Evolutionary conservation across 2,329 filamentous ascomycete species (phyloP).

Genomic region (Cordyceps cateniannulata): DNA sequence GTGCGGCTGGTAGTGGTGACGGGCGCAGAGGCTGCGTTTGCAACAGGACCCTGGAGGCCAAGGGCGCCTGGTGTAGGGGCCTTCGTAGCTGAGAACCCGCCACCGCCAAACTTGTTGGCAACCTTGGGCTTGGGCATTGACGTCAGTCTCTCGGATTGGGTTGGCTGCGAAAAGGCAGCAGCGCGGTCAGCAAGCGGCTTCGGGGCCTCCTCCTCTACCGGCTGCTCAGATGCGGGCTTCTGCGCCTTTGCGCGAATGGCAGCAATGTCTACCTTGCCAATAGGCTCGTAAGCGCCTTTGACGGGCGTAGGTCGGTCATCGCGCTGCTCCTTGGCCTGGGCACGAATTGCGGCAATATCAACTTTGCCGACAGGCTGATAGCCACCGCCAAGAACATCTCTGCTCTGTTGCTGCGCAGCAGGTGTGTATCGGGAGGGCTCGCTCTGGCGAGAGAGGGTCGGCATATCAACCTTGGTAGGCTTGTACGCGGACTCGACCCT

Average conservation of each 20-base stretch:
- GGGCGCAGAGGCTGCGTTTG: conserved; percentile 48
- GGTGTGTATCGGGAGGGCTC: conserved; percentile 57
- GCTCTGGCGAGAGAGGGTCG: conserved; percentile 70
- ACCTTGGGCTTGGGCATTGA: conserved; percentile 92
- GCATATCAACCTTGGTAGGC: conserved; percentile 92
- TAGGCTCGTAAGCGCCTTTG: conserved; percentile 88
- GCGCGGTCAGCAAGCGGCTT: conserved; percentile 70
- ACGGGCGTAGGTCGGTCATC: conserved; percentile 80
- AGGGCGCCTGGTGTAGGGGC: conserved; percentile 69
- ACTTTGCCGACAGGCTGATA: conserved; percentile 96
- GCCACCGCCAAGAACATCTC: conserved; percentile 71
- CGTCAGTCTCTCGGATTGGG: conserved; percentile 71
- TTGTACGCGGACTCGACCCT: conserved; percentile 91
- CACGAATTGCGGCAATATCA: conserved; percentile 88
- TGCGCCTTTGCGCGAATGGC: conserved; percentile 83
- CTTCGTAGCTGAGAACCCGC: conserved; percentile 80
- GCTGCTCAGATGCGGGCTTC: conserved; percentile 44
- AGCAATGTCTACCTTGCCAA: conserved; percentile 95
- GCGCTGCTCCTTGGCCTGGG: conserved; percentile 58
- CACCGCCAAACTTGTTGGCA: conserved; percentile 75
- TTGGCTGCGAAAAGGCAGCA: conserved; percentile 57
- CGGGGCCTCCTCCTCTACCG: conserved; percentile 31
- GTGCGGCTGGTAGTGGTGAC: conserved; percentile 81
- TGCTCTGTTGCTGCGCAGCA: conserved; percentile 35
- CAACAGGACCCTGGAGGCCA: conserved; percentile 53